Base-by-base conservation (phyloP, 176 grass and related monocot species). In the Lolium rigidum region DNA sequence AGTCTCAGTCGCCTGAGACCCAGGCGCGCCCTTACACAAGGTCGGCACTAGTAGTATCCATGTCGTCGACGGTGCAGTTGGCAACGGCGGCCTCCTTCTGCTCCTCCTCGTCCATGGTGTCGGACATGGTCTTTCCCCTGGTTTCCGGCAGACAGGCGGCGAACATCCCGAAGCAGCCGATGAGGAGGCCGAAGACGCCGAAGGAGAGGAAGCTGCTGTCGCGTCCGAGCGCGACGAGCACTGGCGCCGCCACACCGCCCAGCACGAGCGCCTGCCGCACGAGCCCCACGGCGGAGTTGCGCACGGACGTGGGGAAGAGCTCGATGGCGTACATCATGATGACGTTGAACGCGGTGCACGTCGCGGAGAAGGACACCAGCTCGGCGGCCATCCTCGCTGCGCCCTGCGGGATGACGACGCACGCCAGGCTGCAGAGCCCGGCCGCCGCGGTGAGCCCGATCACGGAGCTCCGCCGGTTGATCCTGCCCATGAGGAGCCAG, bases 61-160 rank as follows among this genome's bases (percentile, higher is more conserved):
- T 35, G 52, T 31, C 70, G 3, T 50, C 1, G 73, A 10, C 28
- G 18, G 78, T 49, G 72, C 43, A 54, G 8, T 18, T 5, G 61
- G 22, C 82, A 6, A 26, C 73, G n/a, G 83, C 9, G 16, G 72
- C 78, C n/a, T 88, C 79, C 73, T 98, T 95, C 26, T 47, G 10
- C 61, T 95, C 93, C 86, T 98, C 93, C 86, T 98, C 96, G 44
- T 98, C 96, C 91, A 98, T 89, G 77, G 96, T 98, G 83, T 98
- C 96, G 6, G 91, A 91, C 46, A 95, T 95, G 80, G 26, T 76
- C 69, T 74, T 83, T 7, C 96, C 96, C 54, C 83, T 89, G 2
- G 93, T 98, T 88, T 98, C 93, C 62, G 96, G 96, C 14, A 98
- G 71, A 75, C 86, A 94, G 0, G 55, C 78, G 0, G 86, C 80